Percentiles rank a stretch among this genome's conserved stretches.
Evolutionary conservation across 2,329 filamentous ascomycete species (phyloP).

Genomic region (Ophiosphaerella narmari): DNA sequence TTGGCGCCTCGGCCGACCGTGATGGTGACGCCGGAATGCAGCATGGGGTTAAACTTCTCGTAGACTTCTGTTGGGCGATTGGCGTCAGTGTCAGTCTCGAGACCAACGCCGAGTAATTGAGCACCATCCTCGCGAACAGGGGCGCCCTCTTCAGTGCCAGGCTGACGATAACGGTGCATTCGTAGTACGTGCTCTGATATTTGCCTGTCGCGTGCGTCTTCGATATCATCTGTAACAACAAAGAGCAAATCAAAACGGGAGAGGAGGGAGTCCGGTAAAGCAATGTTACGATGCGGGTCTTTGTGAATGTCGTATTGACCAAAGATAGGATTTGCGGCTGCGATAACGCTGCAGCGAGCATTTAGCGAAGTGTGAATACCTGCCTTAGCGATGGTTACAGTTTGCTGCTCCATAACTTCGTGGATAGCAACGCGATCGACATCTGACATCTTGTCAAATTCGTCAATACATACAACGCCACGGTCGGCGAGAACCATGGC

Average conservation of each 20-base stretch:
- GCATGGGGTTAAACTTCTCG: conserved; percentile 95
- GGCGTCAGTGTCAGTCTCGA: conserved; percentile 76
- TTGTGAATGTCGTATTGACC: conserved; percentile 99
- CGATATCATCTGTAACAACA: conserved; percentile 96
- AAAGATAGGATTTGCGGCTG: conserved; percentile 95
- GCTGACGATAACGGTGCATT: conserved; percentile 94
- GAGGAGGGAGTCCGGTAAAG: conserved; percentile 90
- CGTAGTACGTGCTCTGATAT: conserved; percentile 95
- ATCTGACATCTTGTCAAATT: conserved; percentile 99
- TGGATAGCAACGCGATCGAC: conserved; percentile 97
- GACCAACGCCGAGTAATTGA: conserved; percentile 84
- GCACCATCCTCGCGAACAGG: conserved; percentile 86
- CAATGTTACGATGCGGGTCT: conserved; percentile 98
- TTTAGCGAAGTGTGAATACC: conserved; percentile 98
- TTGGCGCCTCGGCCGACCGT: conserved; percentile 74
- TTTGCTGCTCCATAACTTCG: conserved; percentile 99
- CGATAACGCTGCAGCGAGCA: conserved; percentile 93
- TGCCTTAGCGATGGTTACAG: conserved; percentile 97
- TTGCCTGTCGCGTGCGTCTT: conserved; percentile 86
- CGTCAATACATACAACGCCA: conserved; percentile 97
- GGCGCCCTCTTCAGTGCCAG: conserved; percentile 90
- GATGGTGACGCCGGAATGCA: conserved; percentile 86
- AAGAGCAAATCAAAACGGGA: conserved; percentile 99
- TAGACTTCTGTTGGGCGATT: conserved; percentile 84
- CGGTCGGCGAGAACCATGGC: conserved; percentile 98